These are phyloP conservation scores for Vitis hybrid DNA, from an alignment of 177 flowering plant species.

Conservation along the genomic window DNA sequence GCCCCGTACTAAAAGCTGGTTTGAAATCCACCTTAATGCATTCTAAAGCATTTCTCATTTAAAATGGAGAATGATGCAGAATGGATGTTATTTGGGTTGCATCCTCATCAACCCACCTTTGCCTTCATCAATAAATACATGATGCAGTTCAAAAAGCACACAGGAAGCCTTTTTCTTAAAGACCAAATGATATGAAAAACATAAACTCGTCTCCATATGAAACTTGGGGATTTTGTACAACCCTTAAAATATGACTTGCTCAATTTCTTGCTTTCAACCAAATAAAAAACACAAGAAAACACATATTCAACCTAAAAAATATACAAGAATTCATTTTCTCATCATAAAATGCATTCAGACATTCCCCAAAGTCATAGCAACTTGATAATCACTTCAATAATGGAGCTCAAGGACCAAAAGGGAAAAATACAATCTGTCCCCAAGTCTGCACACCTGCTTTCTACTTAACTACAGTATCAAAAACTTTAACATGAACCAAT, in stretches of 20 bases:
- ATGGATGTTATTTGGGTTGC: background rate
- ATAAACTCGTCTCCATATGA: background rate
- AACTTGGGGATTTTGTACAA: background rate
- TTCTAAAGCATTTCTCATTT: too few species aligned
- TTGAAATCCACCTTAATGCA: too few species aligned
- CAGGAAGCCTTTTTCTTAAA: background rate
- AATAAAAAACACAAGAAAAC: background rate
- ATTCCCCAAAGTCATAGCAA: background rate
- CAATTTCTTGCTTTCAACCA: background rate
- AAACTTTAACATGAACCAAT: too few species aligned
- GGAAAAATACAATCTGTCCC: too few species aligned
- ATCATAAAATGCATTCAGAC: background rate
- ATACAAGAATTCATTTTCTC: background rate
- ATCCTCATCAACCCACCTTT: background rate
- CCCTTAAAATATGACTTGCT: background rate
- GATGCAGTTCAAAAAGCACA: background rate
- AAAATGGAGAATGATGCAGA: too few species aligned
- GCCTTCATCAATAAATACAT: background rate
- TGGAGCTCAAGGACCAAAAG: too few species aligned
- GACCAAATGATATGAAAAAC: background rate
- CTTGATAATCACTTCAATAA: background rate
- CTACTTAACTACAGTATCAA: too few species aligned
- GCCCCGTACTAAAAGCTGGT: too few species aligned
- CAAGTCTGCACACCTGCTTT: too few species aligned
- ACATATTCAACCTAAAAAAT: background rate